A percentile compares a stretch with the other conserved stretches of the same genome.
phyloP scores from a whole-genome alignment of 1,284 basidiomycete genomes.

The Rhodotorula sp. region DNA sequence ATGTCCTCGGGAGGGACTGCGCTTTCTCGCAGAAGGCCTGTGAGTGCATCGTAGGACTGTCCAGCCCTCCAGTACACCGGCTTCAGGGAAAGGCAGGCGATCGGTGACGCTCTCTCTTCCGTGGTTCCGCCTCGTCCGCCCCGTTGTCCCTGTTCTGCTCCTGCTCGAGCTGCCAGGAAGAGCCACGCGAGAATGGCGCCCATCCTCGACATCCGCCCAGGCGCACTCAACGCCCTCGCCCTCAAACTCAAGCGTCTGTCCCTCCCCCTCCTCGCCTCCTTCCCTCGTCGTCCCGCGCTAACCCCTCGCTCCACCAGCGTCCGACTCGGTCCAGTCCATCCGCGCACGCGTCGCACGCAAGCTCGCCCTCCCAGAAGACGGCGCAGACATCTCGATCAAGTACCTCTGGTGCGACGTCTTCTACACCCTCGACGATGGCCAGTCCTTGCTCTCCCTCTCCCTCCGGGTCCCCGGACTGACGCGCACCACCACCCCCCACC shows the following conservation, averaged over 20 bases:
- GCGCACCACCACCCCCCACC: too few species aligned
- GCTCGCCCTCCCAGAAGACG: constrained; percentile 27
- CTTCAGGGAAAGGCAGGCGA: too few species aligned
- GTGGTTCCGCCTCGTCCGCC: not conserved
- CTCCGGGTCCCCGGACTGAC: not conserved
- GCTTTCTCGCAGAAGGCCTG: too few species aligned
- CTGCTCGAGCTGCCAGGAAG: not conserved
- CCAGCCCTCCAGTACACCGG: too few species aligned
- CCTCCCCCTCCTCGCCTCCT: not conserved
- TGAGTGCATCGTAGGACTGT: too few species aligned
- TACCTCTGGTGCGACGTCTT: constrained; percentile 43
- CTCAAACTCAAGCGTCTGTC: constrained; percentile 42
- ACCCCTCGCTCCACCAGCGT: constrained; percentile 19
- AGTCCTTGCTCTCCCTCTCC: not conserved
- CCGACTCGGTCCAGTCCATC: constrained; percentile 35
- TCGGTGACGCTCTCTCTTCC: not conserved
- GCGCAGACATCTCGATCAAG: constrained; percentile 27
- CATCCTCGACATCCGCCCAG: constrained; percentile 42
- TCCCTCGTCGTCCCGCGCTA: not conserved
- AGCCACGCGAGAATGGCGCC: constrained; percentile 8
- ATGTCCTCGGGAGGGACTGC: too few species aligned
- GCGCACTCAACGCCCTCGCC: constrained; percentile 43
- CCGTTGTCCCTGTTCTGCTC: not conserved
- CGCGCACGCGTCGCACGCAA: constrained; percentile 32
- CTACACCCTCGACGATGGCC: constrained; percentile 46